phyloP scores from a whole-genome alignment of 225 moss, liverwort and hornwort genomes.

The Bryum argenteum region DNA sequence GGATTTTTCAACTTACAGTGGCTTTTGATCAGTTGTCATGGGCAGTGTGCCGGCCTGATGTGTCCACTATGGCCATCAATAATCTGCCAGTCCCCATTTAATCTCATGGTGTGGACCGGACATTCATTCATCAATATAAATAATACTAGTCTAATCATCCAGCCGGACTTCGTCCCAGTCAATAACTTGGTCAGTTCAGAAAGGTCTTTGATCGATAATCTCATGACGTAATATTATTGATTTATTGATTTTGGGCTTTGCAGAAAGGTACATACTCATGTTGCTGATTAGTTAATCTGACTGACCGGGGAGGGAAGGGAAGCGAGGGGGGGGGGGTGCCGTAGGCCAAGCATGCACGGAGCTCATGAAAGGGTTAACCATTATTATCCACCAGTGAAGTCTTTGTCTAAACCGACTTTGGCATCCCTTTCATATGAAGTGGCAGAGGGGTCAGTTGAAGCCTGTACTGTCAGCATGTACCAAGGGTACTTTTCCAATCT shows the following conservation, averaged over 20 bases:
- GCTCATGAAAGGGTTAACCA: conserved; percentile 33
- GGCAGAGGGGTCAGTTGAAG: conserved; percentile 35
- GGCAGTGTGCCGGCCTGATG: conserved; percentile 31
- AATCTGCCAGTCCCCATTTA: conserved; percentile 44
- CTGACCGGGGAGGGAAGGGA: conserved; percentile 10
- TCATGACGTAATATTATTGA: too few species aligned
- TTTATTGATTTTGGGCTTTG: too few species aligned
- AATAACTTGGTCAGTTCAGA: too few species aligned
- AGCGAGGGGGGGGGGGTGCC: conserved; percentile 22
- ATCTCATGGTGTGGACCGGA: conserved; percentile 33
- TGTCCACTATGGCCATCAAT: conserved; percentile 38
- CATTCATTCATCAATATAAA: conserved; percentile 22
- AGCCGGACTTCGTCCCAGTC: too few species aligned
- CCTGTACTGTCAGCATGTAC: conserved; percentile 48
- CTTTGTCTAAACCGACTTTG: conserved; percentile 54
- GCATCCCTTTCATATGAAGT: conserved; percentile 50
- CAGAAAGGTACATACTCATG: conserved; percentile 27
- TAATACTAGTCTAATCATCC: not conserved
- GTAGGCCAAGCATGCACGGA: conserved; percentile 46
- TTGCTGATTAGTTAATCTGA: conserved; percentile 36
- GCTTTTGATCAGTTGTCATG: conserved; percentile 39
- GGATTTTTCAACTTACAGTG: conserved; percentile 42
- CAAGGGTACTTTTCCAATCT: conserved; percentile 41
- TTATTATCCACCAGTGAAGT: conserved; percentile 45
- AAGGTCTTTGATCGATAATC: too few species aligned